phyloP scores from a whole-genome alignment of 2,329 filamentous ascomycete species.

The Nothophaeocryptopus gaeumannii region DNA sequence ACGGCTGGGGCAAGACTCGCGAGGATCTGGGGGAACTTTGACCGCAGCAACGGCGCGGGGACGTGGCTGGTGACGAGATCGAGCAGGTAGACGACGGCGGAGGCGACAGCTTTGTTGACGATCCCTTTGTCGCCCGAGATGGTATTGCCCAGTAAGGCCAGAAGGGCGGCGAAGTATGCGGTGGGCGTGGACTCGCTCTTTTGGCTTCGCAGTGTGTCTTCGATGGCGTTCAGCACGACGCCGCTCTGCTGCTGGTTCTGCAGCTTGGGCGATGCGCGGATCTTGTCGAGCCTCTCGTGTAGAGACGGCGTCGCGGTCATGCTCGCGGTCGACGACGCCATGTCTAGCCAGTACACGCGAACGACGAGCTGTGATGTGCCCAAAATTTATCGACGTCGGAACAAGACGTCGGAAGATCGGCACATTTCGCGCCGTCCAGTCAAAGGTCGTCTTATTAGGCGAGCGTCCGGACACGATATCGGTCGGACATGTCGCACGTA shows the following conservation, averaged over 20 bases:
- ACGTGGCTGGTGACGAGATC: conserved; percentile 85
- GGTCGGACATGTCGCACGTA: too few species aligned
- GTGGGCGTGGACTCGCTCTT: conserved; percentile 80
- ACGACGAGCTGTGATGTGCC: too few species aligned
- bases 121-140: conserved; percentile 60
- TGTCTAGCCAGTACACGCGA: too few species aligned
- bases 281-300: conserved; percentile 93
- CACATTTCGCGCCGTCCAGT: too few species aligned
- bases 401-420: too few species aligned
- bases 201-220: conserved; percentile 87
- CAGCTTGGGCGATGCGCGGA: conserved; percentile 84
- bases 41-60: conserved; percentile 80
- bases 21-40: conserved; percentile 93
- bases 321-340: too few species aligned
- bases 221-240: conserved; percentile 84
- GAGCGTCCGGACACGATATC: too few species aligned
- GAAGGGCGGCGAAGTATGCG: conserved; percentile 91
- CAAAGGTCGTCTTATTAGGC: too few species aligned
- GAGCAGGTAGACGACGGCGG: conserved; percentile 90
- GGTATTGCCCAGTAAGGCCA: conserved; percentile 80
- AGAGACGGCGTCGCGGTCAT: conserved; percentile 50
- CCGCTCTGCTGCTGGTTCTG: conserved; percentile 91
- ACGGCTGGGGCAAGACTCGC: conserved; percentile 80
- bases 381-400: too few species aligned
- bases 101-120: conserved; percentile 76